A percentile compares a stretch with the other conserved stretches of the same genome.
phyloP scores from a whole-genome alignment of 345 rosid species.

The Populus deltoides region DNA sequence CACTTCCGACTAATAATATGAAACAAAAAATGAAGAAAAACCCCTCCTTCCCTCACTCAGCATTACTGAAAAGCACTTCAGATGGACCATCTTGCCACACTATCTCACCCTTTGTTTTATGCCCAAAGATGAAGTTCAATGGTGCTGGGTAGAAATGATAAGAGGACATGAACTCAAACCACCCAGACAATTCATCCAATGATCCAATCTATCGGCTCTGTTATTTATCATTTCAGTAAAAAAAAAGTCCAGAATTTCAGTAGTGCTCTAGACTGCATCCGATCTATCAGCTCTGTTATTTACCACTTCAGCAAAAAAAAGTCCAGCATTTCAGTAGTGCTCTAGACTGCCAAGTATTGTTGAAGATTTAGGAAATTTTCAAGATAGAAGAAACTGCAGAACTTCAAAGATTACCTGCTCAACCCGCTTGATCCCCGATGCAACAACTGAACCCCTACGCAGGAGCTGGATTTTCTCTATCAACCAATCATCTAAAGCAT shows the following conservation, averaged over 20 bases:
- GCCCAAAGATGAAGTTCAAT: background rate
- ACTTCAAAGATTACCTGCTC: conserved; percentile 58
- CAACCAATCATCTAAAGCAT: conserved; percentile 99
- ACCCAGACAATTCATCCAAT: background rate
- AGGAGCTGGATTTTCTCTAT: conserved; percentile 86
- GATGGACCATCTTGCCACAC: background rate
- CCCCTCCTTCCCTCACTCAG: background rate
- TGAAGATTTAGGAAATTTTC: background rate
- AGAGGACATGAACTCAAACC: background rate
- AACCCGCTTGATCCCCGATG: conserved; percentile 79
- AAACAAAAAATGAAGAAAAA: too few relatives aligned
- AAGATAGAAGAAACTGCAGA: background rate
- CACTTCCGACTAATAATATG: too few relatives aligned
- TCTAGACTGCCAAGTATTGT: background rate
- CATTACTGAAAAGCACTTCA: background rate
- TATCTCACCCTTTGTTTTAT: too few relatives aligned
- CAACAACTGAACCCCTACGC: conserved; percentile 78
- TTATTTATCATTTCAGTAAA: too few relatives aligned
- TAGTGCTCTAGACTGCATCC: background rate
- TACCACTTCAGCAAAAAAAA: background rate
- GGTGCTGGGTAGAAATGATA: background rate
- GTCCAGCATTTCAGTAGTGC: background rate
- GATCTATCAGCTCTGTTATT: background rate
- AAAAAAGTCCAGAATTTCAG: background rate
- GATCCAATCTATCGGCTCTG: background rate